Conservation (phyloP, 352 stramenopile species). For the Peronosclerospora sorghi region DNA sequence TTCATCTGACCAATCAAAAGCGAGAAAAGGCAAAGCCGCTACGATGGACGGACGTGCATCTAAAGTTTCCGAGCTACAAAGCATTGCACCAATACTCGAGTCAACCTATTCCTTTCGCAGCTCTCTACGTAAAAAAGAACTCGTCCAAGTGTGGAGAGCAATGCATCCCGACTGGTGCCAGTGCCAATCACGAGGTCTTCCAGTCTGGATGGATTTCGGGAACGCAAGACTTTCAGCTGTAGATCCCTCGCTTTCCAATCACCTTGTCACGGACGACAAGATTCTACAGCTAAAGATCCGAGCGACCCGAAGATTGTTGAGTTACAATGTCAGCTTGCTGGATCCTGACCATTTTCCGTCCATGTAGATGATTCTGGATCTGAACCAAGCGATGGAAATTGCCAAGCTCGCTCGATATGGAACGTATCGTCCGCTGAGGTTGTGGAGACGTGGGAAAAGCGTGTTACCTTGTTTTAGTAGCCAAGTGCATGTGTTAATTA, state of each 20-base stretch:
- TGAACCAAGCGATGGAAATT: conserved; percentile 59
- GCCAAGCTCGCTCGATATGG: conserved; percentile 50
- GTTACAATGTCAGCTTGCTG: conserved; percentile 53
- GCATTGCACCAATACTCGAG: too few species aligned
- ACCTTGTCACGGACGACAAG: conserved; percentile 52
- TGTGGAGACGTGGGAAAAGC: conserved; percentile 50
- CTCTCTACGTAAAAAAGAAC: too few species aligned
- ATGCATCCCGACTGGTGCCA: background rate
- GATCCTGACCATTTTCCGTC: conserved; percentile 71
- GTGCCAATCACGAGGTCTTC: conserved; percentile 30
- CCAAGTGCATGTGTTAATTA: conserved; percentile 58
- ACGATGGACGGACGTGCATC: too few species aligned
- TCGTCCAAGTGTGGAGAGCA: too few species aligned
- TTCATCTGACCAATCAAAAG: too few species aligned
- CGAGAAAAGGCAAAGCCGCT: too few species aligned
- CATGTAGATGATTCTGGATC: conserved; percentile 52
- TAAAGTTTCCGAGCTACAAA: too few species aligned
- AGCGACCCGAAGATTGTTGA: conserved; percentile 60
- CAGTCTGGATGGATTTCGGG: conserved; percentile 52
- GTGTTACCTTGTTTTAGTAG: conserved; percentile 51
- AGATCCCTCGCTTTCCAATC: conserved; percentile 55
- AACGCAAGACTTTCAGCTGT: conserved; percentile 68
- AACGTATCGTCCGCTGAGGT: conserved; percentile 36
- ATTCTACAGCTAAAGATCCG: conserved; percentile 53
- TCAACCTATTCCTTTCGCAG: too few species aligned